Percentiles rank a stretch among this genome's conserved stretches.
Conservation (phyloP, 2,329 filamentous ascomycete genomes). For the Verticillium dahliae region DNA sequence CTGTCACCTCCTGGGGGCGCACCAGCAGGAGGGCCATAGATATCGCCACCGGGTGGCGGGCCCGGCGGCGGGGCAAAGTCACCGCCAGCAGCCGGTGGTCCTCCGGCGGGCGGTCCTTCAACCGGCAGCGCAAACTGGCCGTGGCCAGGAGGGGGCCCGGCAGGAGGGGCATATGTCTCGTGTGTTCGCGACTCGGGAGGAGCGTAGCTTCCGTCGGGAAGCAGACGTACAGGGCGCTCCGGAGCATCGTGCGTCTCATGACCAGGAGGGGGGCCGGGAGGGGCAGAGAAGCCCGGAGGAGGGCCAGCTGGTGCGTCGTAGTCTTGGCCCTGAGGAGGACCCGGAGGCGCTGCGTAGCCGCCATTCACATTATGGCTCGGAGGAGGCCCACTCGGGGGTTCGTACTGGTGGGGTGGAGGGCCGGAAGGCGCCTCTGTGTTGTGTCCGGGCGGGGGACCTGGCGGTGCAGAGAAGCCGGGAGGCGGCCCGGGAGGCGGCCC, state of each 20-base stretch:
- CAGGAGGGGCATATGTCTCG: constrained; percentile 14
- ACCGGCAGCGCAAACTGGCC: constrained; percentile 24
- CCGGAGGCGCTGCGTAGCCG: constrained; percentile 23
- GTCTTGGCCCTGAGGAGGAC: constrained; percentile 20
- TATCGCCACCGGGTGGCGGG: constrained; percentile 13
- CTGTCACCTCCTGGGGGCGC: constrained; percentile 18
- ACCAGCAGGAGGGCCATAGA: constrained; percentile 5
- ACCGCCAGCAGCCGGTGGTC: constrained; percentile 17
- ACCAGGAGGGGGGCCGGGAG: constrained; percentile 14
- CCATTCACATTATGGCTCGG: background rate
- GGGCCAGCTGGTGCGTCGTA: constrained; percentile 12
- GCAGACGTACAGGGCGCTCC: constrained; percentile 13
- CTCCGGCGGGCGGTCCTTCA: constrained; percentile 10
- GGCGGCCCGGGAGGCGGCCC: constrained; percentile 19
- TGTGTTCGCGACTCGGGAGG: constrained; percentile 13
- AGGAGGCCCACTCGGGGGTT: constrained; percentile 16
- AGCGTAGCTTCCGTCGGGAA: constrained; percentile 9
- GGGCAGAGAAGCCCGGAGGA: constrained; percentile 17
- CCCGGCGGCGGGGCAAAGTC: constrained; percentile 12
- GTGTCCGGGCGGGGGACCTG: constrained; percentile 14
- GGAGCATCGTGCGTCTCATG: constrained; percentile 10
- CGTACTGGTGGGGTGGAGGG: constrained; percentile 7
- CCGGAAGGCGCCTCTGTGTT: constrained; percentile 18
- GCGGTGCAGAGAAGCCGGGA: constrained; percentile 18
- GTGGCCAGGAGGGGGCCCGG: constrained; percentile 12